phyloP scores from a whole-genome alignment of 441 rosid genomes.

The Daphne laureola region DNA sequence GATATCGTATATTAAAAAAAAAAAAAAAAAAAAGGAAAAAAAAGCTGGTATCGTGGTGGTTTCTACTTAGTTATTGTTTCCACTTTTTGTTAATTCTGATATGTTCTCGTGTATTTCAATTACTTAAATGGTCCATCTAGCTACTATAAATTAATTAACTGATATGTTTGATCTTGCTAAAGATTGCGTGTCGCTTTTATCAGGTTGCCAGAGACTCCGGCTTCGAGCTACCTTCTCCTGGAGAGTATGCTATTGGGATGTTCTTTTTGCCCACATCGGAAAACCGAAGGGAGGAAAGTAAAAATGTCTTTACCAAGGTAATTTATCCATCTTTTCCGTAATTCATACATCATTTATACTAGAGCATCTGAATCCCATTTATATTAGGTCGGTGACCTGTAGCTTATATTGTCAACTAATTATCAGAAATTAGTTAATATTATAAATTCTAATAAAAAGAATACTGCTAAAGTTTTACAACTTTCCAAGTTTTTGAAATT shows the following conservation, averaged over 20 bases:
- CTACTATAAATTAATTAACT: no score
- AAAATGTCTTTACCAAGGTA: constrained; percentile 86
- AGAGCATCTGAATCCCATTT: no score
- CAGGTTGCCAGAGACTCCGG: constrained; percentile 73
- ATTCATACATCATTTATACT: no score
- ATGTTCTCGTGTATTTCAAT: no score
- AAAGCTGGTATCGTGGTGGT: neutral
- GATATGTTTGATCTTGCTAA: constrained; percentile 7
- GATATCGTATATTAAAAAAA: neutral
- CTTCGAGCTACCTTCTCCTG: constrained; percentile 74
- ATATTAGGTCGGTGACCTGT: neutral
- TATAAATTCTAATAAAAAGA: no score
- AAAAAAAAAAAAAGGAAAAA: no score
- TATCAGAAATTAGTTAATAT: no score
- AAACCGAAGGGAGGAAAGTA: constrained; percentile 76
- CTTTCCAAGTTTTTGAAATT: no score
- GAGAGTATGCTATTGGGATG: constrained; percentile 97
- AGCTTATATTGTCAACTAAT: neutral
- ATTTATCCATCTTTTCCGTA: neutral
- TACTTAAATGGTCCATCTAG: no score
- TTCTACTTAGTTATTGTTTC: constrained; percentile 1
- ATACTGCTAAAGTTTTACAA: no score
- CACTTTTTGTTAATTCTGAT: neutral
- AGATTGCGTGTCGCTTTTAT: constrained; percentile 1
- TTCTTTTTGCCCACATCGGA: constrained; percentile 84